Evolutionary conservation across 768 basidiomycete species (phyloP).

Genomic region (Lactifluus subvellereus): DNA sequence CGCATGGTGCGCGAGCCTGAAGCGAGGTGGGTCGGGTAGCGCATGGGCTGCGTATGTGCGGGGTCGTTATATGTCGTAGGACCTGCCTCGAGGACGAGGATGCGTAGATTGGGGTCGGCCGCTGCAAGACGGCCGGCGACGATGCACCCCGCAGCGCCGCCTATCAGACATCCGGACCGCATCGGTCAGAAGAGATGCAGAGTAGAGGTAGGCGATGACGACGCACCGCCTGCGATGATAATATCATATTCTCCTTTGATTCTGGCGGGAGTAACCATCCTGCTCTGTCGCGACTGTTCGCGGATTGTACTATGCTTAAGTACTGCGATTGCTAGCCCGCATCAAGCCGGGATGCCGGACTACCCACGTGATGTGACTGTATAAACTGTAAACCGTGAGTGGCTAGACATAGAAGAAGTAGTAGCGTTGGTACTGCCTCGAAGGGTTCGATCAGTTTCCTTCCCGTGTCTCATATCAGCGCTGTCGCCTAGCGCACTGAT

Average conservation of each 20-base stretch:
- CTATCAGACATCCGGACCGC: constrained; percentile 24
- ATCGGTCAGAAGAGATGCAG: not conserved
- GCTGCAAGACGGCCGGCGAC: constrained; percentile 49
- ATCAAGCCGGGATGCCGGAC: too few species aligned
- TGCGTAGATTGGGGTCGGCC: constrained; percentile 48
- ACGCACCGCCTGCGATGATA: constrained; percentile 52
- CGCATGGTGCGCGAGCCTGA: constrained; percentile 40
- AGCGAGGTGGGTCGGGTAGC: constrained; percentile 40
- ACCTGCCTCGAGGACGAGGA: constrained; percentile 59
- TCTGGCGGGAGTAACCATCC: not conserved
- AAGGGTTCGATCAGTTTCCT: too few species aligned
- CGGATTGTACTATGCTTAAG: not conserved
- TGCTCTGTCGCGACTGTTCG: not conserved
- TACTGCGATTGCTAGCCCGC: not conserved
- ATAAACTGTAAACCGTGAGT: too few species aligned
- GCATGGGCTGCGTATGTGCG: constrained; percentile 49
- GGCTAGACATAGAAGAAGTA: too few species aligned
- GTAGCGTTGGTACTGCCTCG: too few species aligned
- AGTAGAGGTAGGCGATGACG: not conserved
- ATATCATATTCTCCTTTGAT: constrained; percentile 37
- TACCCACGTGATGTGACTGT: too few species aligned
- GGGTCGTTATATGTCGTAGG: constrained; percentile 42
- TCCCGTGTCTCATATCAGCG: too few species aligned
- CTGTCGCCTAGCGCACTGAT: too few species aligned
- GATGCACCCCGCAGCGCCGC: constrained; percentile 53